phyloP scores from a whole-genome alignment of 164 flowering plant genomes.

The Aristolochia californica region DNA sequence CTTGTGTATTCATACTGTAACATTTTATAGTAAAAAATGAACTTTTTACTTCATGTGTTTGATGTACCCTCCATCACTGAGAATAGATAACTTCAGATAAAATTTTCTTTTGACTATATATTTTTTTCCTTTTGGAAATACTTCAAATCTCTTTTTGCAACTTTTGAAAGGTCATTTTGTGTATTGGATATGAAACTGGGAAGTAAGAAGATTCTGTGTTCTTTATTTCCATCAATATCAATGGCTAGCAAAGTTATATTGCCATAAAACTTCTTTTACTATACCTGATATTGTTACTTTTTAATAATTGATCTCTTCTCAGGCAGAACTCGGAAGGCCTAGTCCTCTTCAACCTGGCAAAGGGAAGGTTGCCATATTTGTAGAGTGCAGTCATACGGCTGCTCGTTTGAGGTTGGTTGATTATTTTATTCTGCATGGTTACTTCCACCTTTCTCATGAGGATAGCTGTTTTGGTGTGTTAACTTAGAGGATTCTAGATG shows the following conservation, averaged over 20 bases:
- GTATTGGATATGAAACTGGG: neutral
- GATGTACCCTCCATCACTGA: too few species aligned
- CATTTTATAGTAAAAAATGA: too few species aligned
- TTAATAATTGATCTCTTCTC: conserved; percentile 9
- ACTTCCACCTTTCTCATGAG: neutral
- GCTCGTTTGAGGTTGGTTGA: conserved; percentile 72
- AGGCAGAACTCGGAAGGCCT: conserved; percentile 98
- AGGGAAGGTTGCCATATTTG: conserved; percentile 66
- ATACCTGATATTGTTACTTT: neutral
- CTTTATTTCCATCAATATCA: neutral
- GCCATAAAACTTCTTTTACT: neutral
- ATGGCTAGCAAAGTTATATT: neutral
- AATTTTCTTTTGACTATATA: too few species aligned
- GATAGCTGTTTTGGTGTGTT: neutral
- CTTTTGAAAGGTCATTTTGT: neutral
- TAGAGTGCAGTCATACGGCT: conserved; percentile 91
- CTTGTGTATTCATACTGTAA: too few species aligned
- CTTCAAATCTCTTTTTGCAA: neutral
- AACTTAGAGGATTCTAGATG: neutral
- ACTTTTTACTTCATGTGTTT: too few species aligned
- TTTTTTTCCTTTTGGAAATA: neutral
- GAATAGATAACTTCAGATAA: too few species aligned
- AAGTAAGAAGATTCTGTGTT: neutral
- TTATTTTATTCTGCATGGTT: too few species aligned
- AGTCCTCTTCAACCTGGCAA: conserved; percentile 50